Base-by-base conservation (phyloP, 1,284 basidiomycete species). In the Gomphus sp. region DNA sequence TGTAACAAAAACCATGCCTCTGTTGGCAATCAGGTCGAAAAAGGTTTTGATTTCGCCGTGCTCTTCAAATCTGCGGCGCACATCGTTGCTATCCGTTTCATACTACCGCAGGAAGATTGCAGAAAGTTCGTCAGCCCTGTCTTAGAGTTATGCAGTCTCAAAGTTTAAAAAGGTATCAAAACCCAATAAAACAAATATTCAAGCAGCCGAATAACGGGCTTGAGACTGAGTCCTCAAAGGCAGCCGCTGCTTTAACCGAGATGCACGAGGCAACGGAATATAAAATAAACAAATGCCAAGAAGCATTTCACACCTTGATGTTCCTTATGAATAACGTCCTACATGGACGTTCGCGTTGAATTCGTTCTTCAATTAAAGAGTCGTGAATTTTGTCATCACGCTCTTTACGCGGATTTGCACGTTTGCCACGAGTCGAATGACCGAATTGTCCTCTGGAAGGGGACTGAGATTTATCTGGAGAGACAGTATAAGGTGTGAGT, bases 1-100 rank as follows among this genome's bases (percentile, higher is more conserved):
- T 56, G 95, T 98, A 57, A 98, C 89, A 72, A 99, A 99, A 5
- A 96, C 89, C 88, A 99, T 95, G 18, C 96, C 96, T 61, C 96
- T 83, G 37, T 91, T 95, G 53, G 85, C 81, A 62, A 98, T 91
- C 36, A 98, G 76, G 72, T 99, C 96, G 71, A 97, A 98, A 72
- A 95, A 98, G 1, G 91, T 95, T 74, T 93, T 93, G 74, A 98
- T 91, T 69, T 95, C 92, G 61, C 96, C 96, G 70, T 91, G 91
- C 61, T 89, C 84, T 72, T 92, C 90, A 73, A 98, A 99, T 56
- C 84, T 81, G 41, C 78, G 78, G 63, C 88, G 84, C n/a, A 98
- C 85, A 68, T 90, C 85, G 10, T 85, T 82, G 64, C 89, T 87
- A 65, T 87, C 81, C 22, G 93, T 92, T 74, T 95, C 92, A 75